A percentile compares a stretch with the other conserved stretches of the same genome.
Evolutionary conservation across 1,284 basidiomycete species (phyloP).

Genomic region (Polyporus tsugae): DNA sequence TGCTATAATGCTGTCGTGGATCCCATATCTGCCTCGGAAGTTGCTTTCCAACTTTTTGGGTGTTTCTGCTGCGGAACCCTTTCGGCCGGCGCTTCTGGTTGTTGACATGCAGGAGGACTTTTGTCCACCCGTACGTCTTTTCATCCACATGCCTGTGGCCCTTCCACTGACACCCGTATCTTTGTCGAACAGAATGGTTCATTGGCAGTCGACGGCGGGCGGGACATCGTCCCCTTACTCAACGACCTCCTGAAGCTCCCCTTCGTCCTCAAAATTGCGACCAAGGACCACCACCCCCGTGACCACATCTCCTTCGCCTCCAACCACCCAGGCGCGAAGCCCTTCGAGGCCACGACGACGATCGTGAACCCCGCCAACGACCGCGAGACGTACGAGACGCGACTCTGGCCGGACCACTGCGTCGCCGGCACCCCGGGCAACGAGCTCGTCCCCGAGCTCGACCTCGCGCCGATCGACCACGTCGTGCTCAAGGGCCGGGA

Average conservation of each 20-base stretch:
- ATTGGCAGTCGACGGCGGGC: constrained; percentile 58
- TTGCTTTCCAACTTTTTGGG: background rate
- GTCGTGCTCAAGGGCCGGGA: constrained; percentile 47
- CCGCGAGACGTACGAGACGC: constrained; percentile 48
- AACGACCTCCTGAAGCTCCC: constrained; percentile 52
- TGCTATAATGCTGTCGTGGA: background rate
- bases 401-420: constrained; percentile 72
- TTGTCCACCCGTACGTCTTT: constrained; percentile 54
- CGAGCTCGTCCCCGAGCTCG: constrained; percentile 50
- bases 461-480: constrained; percentile 41
- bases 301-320: constrained; percentile 72
- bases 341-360: constrained; percentile 51
- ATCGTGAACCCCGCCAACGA: constrained; percentile 44
- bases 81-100: constrained; percentile 54
- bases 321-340: constrained; percentile 50
- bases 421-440: constrained; percentile 53
- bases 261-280: constrained; percentile 51
- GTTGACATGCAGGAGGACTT: constrained; percentile 75
- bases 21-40: background rate
- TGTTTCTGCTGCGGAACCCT: constrained; percentile 10
- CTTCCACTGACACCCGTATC: background rate
- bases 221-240: constrained; percentile 54
- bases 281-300: constrained; percentile 63
- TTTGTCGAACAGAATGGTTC: constrained; percentile 49
- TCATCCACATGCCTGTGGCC: background rate